A percentile compares a stretch with the other conserved stretches of the same genome.
These are phyloP conservation scores for Aspergillus chevalieri DNA, from an alignment of 2,329 filamentous ascomycete genomes.

Conservation along the genomic window DNA sequence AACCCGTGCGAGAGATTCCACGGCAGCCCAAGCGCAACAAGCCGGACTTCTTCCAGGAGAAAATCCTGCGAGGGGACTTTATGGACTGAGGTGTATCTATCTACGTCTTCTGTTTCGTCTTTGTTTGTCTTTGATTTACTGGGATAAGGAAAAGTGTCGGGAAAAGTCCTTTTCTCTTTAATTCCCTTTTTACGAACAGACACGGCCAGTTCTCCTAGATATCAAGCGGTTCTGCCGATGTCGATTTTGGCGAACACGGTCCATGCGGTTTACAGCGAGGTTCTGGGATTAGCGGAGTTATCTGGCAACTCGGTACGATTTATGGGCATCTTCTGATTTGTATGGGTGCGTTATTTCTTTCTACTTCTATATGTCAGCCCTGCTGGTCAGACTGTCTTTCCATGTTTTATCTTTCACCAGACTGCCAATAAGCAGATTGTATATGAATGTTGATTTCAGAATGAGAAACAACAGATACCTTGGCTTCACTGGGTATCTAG, in stretches of 20 bases:
- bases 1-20: constrained; percentile 42
- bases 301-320: too few species aligned
- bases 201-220: too few species aligned
- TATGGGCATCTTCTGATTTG: too few species aligned
- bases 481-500: too few species aligned
- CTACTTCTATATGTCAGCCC: background rate
- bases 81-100: constrained; percentile 64
- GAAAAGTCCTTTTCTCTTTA: too few species aligned
- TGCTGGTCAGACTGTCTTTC: background rate
- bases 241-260: too few species aligned
- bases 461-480: background rate
- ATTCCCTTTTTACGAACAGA: too few species aligned
- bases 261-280: too few species aligned
- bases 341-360: background rate
- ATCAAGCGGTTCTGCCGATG: too few species aligned
- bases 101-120: background rate
- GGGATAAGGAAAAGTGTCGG: too few species aligned
- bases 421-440: background rate
- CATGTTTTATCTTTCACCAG: background rate
- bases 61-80: constrained; percentile 95
- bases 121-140: background rate
- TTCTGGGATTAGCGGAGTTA: too few species aligned
- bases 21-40: constrained; percentile 54
- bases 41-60: constrained; percentile 92
- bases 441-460: background rate